Evolutionary conservation across 2,329 filamentous ascomycete species (phyloP).

Genomic region (Phyllosticta citriasiana): DNA sequence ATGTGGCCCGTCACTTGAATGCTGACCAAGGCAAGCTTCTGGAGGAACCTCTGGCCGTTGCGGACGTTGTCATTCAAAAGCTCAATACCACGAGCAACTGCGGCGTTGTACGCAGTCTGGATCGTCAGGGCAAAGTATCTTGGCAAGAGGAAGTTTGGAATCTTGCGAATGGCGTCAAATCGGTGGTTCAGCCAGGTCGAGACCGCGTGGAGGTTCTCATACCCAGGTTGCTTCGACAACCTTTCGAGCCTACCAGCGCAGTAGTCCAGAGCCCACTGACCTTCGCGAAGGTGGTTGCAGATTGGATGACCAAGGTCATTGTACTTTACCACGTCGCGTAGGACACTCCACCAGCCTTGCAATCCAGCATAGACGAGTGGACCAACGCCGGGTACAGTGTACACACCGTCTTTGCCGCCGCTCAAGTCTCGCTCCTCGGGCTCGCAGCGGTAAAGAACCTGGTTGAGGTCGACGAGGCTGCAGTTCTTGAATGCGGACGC

Average conservation of each 20-base stretch:
- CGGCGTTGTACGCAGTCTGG: slow-evolving; percentile 77
- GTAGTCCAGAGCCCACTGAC: slow-evolving; percentile 88
- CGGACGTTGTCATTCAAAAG: slow-evolving; percentile 70
- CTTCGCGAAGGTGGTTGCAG: slow-evolving; percentile 84
- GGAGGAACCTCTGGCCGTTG: slow-evolving; percentile 78
- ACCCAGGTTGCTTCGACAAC: slow-evolving; percentile 53
- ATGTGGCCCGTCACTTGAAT: slow-evolving; percentile 83
- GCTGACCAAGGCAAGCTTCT: slow-evolving; percentile 82
- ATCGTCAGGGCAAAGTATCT: slow-evolving; percentile 88
- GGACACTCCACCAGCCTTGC: slow-evolving; percentile 96
- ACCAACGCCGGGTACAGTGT: slow-evolving; percentile 74
- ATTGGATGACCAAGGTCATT: slow-evolving; percentile 91
- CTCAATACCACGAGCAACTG: slow-evolving; percentile 65
- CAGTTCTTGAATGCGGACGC: slow-evolving; percentile 67
- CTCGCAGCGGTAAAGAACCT: slow-evolving; percentile 82
- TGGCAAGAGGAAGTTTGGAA: slow-evolving; percentile 83
- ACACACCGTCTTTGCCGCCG: slow-evolving; percentile 72
- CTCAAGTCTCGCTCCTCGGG: slow-evolving; percentile 77
- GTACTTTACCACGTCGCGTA: slow-evolving; percentile 72
- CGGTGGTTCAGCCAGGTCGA: slow-evolving; percentile 72
- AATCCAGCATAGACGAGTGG: slow-evolving; percentile 87
- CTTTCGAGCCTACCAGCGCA: slow-evolving; percentile 68
- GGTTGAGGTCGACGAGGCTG: slow-evolving; percentile 77
- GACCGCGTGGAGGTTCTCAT: slow-evolving; percentile 52
- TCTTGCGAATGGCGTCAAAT: slow-evolving; percentile 72